A percentile compares a stretch with the other conserved stretches of the same genome.
Evolutionary conservation across 2,329 filamentous ascomycete species (phyloP).

Genomic region (Diaporthe vexans): DNA sequence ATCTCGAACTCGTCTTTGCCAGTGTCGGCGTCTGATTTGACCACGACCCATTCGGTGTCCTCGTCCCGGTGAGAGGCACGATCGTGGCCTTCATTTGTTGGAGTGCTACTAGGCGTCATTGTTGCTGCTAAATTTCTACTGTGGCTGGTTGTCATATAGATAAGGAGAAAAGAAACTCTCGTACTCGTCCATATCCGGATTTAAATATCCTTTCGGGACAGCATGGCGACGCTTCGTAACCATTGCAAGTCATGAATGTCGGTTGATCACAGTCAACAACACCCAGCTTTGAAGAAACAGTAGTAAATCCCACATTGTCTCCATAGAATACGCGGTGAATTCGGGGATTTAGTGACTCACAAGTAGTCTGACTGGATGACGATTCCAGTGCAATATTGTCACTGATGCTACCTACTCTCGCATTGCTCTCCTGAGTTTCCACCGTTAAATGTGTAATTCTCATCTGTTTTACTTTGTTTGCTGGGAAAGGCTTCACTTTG

Average conservation of each 20-base stretch:
- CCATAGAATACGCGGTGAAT: too few relatives aligned
- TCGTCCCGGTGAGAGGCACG: not conserved
- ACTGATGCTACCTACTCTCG: too few relatives aligned
- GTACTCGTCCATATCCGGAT: not conserved
- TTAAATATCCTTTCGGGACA: not conserved
- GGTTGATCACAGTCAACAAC: not conserved
- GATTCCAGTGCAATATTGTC: not conserved
- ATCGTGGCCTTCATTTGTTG: not conserved
- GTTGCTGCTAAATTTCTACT: not conserved
- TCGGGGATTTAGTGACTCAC: not conserved
- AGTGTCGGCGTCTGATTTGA: not conserved
- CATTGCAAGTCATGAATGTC: not conserved
- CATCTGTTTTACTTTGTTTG: too few relatives aligned
- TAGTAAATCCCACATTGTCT: not conserved
- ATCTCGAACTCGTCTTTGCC: not conserved
- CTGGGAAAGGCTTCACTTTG: too few relatives aligned
- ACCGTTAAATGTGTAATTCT: too few relatives aligned
- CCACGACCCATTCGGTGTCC: not conserved
- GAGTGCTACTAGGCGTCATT: not conserved
- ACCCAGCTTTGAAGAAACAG: too few relatives aligned
- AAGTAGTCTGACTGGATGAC: not conserved
- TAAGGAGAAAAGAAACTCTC: not conserved
- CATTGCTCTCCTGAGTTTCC: too few relatives aligned
- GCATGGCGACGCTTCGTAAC: not conserved
- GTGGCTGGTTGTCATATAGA: not conserved